These are phyloP conservation scores for Nakazawaea ambrosiae DNA, from an alignment of 805 yeast genomes.

Conservation along the genomic window DNA sequence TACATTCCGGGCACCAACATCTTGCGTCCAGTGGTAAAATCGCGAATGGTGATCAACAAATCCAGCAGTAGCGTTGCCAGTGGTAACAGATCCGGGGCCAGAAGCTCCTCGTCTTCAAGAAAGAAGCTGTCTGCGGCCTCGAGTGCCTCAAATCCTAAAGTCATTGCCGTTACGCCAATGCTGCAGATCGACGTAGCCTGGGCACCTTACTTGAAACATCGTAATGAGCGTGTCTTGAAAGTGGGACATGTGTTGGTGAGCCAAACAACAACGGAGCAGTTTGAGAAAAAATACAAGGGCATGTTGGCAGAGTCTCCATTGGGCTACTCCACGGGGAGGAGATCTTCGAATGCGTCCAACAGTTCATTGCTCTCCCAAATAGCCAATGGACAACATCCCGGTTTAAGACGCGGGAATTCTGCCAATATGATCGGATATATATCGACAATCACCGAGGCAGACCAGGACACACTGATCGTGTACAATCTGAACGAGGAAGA, in stretches of 20 bases:
- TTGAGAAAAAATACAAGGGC: constrained; percentile 55
- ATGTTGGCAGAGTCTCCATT: constrained; percentile 53
- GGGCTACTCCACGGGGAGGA: constrained; percentile 34
- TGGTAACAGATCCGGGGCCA: background rate
- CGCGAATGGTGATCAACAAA: constrained; percentile 16
- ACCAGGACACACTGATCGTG: constrained; percentile 21
- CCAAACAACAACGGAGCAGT: constrained; percentile 34
- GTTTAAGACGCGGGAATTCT: constrained; percentile 28
- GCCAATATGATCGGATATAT: constrained; percentile 5
- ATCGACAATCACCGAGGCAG: constrained; percentile 11
- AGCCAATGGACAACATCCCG: constrained; percentile 35
- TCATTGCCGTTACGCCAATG: constrained; percentile 34
- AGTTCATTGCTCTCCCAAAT: constrained; percentile 33
- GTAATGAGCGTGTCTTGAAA: constrained; percentile 54
- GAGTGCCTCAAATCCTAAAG: constrained; percentile 1
- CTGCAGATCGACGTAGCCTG: constrained; percentile 53
- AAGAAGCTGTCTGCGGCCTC: background rate
- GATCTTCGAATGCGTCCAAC: constrained; percentile 15
- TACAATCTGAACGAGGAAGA: constrained; percentile 15
- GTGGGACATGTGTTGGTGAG: constrained; percentile 47
- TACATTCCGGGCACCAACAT: constrained; percentile 53
- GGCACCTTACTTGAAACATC: constrained; percentile 43
- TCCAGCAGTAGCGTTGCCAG: background rate
- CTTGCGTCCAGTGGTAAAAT: constrained; percentile 41
- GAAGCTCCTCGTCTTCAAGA: background rate